Conservation (phyloP, 2,329 filamentous ascomycete species). For the Ophiostoma quercus region DNA sequence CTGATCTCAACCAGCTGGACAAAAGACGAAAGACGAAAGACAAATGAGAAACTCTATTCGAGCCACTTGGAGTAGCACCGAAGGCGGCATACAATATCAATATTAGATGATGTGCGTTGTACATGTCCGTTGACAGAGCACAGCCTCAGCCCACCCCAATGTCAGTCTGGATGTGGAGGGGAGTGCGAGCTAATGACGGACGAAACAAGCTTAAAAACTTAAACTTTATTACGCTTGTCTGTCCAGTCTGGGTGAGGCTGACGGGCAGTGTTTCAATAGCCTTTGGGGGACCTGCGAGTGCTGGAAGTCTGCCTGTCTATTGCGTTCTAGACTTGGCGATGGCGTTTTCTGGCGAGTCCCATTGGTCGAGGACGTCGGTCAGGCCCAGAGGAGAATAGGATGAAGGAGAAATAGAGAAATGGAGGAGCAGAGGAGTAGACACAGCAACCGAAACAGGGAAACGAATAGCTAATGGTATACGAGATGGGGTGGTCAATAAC, state of each 20-base stretch:
- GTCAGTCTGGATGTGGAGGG: not conserved
- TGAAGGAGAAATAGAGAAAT: not conserved
- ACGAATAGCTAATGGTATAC: not conserved
- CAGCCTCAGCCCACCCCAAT: not conserved
- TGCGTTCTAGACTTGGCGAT: conserved; percentile 4
- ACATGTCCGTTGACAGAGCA: not conserved
- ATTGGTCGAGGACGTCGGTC: not conserved
- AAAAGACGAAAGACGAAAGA: not conserved
- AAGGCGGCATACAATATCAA: not conserved
- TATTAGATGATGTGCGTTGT: not conserved
- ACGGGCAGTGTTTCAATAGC: not conserved
- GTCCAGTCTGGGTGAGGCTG: not conserved
- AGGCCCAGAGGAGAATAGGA: not conserved
- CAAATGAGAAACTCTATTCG: not conserved
- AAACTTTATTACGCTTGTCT: not conserved
- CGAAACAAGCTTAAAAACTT: not conserved
- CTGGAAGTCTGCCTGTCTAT: not conserved
- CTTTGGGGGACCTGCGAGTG: not conserved
- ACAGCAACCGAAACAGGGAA: not conserved
- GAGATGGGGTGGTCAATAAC: no score
- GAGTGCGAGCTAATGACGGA: not conserved
- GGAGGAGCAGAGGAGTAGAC: not conserved
- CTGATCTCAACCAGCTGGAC: no score
- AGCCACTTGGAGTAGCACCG: not conserved
- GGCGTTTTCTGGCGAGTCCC: not conserved